Conservation (phyloP, 1,139 yeast species). For the Magnusiomyces tetraspermus region DNA sequence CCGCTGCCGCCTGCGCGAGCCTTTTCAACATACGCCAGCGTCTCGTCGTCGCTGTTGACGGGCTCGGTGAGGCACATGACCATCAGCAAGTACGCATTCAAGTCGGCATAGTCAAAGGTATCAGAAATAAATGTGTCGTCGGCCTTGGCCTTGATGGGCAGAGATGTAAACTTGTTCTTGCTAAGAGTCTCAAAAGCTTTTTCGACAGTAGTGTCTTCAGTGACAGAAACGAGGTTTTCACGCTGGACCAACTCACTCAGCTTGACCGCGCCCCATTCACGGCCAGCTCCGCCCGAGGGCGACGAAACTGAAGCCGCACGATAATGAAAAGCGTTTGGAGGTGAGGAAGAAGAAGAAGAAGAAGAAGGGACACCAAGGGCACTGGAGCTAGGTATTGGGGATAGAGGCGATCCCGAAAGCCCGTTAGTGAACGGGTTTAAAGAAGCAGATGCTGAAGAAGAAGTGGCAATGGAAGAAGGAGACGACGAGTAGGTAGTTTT, state of each 20-base stretch:
- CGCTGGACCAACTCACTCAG: conserved; percentile 67
- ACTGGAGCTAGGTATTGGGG: conserved; percentile 56
- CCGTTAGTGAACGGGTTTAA: background rate
- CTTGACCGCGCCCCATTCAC: conserved; percentile 68
- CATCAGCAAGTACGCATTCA: conserved; percentile 70
- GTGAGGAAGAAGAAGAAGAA: conserved; percentile 17
- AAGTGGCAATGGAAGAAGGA: conserved; percentile 4
- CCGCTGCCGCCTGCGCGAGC: conserved; percentile 33
- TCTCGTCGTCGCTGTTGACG: conserved; percentile 24
- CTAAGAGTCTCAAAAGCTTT: conserved; percentile 74
- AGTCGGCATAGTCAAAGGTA: conserved; percentile 86
- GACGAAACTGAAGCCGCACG: conserved; percentile 19
- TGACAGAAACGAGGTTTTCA: conserved; percentile 64
- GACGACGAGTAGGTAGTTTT: background rate
- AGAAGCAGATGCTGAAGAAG: conserved; percentile 5
- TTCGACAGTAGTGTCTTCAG: conserved; percentile 61
- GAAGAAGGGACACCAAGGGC: conserved; percentile 6
- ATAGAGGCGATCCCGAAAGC: conserved; percentile 73
- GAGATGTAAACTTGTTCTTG: conserved; percentile 64
- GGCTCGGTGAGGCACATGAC: conserved; percentile 52
- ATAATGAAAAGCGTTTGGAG: conserved; percentile 8
- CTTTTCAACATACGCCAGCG: conserved; percentile 23
- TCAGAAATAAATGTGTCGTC: conserved; percentile 46
- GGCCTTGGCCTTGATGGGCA: conserved; percentile 48
- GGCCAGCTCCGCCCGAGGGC: conserved; percentile 17